Conservation (phyloP, 1,284 basidiomycete genomes). For the Sporisorium graminicola region DNA sequence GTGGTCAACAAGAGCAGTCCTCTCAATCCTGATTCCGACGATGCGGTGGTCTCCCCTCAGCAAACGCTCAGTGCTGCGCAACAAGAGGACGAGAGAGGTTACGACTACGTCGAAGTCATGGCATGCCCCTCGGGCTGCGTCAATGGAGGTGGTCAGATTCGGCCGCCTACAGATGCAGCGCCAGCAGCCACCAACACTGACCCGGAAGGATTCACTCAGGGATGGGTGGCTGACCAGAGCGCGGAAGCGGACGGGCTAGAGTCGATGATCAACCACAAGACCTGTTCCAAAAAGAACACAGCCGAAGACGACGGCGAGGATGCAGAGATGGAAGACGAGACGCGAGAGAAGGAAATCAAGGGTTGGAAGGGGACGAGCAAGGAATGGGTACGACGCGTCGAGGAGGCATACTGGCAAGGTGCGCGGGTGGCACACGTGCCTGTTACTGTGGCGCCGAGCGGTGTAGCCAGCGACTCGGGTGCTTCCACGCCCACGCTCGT, state of each 20-base stretch:
- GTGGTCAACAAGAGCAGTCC: conserved; percentile 56
- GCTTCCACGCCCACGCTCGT: conserved; percentile 33
- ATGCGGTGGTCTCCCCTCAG: neutral
- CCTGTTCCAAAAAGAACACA: conserved; percentile 65
- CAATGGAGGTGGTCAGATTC: conserved; percentile 90
- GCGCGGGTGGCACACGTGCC: conserved; percentile 44
- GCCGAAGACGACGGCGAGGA: conserved; percentile 72
- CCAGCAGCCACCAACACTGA: conserved; percentile 12
- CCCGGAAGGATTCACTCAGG: conserved; percentile 39
- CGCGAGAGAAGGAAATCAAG: conserved; percentile 30
- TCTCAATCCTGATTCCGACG: conserved; percentile 21
- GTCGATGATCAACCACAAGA: conserved; percentile 70
- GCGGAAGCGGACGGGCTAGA: conserved; percentile 72
- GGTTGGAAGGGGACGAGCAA: conserved; percentile 68
- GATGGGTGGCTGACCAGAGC: conserved; percentile 33
- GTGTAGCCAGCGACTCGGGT: conserved; percentile 17
- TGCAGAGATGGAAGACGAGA: conserved; percentile 27
- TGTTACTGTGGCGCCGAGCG: conserved; percentile 31
- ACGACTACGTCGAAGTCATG: conserved; percentile 99
- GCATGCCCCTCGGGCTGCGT: conserved; percentile 98
- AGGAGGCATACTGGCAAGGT: conserved; percentile 66
- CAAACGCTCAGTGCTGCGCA: conserved; percentile 15
- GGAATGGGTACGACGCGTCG: conserved; percentile 66
- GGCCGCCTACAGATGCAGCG: conserved; percentile 52
- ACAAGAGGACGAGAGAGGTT: conserved; percentile 74